These are phyloP conservation scores for Gracilaria caudata DNA, from an alignment of 23 red algal genomes.

Conservation along the genomic window DNA sequence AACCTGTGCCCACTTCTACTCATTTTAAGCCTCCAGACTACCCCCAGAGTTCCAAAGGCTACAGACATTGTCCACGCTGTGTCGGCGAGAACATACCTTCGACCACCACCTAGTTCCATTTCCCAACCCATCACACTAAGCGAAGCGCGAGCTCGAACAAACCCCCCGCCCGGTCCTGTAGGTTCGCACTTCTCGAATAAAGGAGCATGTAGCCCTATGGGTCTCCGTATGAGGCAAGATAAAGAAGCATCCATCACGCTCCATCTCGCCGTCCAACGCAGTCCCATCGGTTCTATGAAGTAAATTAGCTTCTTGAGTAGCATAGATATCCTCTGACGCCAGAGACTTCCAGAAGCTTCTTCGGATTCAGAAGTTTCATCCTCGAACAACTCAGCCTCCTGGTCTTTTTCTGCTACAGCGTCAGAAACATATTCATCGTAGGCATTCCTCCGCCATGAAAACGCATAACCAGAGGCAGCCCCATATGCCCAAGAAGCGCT, in stretches of 20 bases:
- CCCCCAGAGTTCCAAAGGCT: slow-evolving; percentile 52
- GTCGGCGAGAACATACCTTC: slow-evolving; percentile 43
- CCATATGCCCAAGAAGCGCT: slow-evolving; percentile 66
- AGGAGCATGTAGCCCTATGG: slow-evolving; percentile 64
- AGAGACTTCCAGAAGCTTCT: neutral
- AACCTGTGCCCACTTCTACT: slow-evolving; percentile 53
- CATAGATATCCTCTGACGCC: neutral
- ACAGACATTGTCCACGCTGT: slow-evolving; percentile 47
- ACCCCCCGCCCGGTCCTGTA: slow-evolving; percentile 42
- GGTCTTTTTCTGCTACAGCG: neutral
- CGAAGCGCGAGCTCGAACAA: slow-evolving; percentile 28
- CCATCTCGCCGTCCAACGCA: slow-evolving; percentile 43
- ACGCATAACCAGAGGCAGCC: slow-evolving; percentile 44
- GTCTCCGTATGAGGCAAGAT: slow-evolving; percentile 30
- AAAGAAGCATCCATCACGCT: slow-evolving; percentile 47
- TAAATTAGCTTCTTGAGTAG: slow-evolving; percentile 30
- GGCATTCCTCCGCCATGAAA: slow-evolving; percentile 48
- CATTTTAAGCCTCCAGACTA: slow-evolving; percentile 66
- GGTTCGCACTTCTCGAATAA: slow-evolving; percentile 55
- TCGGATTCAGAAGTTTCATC: neutral
- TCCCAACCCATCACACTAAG: slow-evolving; percentile 67
- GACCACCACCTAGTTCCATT: slow-evolving; percentile 52
- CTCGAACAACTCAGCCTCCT: slow-evolving; percentile 1
- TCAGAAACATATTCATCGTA: slow-evolving; percentile 63
- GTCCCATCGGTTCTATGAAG: slow-evolving; percentile 46